Base-by-base conservation (phyloP, 2,329 filamentous ascomycete species). In the Pseudofabraea citricarpa region DNA sequence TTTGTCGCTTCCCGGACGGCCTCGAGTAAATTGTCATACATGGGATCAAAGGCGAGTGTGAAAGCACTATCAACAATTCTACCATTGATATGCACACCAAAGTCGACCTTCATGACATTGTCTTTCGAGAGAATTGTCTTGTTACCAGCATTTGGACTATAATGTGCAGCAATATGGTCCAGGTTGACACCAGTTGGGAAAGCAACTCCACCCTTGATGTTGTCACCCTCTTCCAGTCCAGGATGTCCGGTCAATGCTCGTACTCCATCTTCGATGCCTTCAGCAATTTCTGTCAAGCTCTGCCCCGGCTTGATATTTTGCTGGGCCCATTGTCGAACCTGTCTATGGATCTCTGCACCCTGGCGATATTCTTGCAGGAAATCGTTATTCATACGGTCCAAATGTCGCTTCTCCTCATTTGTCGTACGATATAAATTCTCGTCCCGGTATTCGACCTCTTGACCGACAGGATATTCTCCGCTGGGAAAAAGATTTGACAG, bases 81-180 rank as follows among this genome's bases (percentile, higher is more conserved):
- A 32, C 83, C 83, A 52, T 85, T 86, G 59, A 86, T 67, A 46
- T 86, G 83, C 2, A 84, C 81, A 41, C 83, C 83, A 52, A 86
- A 85, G 63, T 86, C 83, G 36, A 86, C 79, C 62, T 85, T 86
- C 78, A 86, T 80, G 27, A 87, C 83, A 65, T 87, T 81, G 39
- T 79, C 72, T 50, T 84, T 67, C 47, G 79, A 70, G 48, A 86
- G 59, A 15, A 83, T 68, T 61, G 79, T 80, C 53, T 90, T 94
- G 67, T 93, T 93, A 43, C 88, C 88, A 2, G 86, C 84, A 61
- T 94, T 95, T 8, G 89, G 89, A 6, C 84, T 90, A 64, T 86
- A 94, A 67, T 94, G 89, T 4, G 89, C 89, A 1, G 87, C 87
- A 57, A 86, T 87, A 62, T 93, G 81, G 68, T 95, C 90, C 54